A percentile compares a stretch with the other conserved stretches of the same genome.
phyloP scores from a whole-genome alignment of 768 basidiomycete species.

The Pleurotus ostreatus region DNA sequence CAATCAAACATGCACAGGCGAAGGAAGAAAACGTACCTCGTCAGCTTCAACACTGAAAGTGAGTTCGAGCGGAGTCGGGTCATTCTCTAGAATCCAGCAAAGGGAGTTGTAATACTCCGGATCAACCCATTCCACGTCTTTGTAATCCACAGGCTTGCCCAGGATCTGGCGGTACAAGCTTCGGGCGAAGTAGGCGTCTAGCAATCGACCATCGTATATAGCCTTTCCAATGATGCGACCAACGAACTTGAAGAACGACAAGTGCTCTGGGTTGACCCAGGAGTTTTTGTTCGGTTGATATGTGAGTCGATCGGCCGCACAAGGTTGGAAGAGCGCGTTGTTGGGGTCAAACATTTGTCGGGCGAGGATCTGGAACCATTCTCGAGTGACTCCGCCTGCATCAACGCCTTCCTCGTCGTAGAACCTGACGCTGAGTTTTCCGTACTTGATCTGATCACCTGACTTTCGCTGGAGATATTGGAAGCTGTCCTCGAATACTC shows the following conservation, averaged over 20 bases:
- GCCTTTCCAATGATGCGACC: conserved; percentile 98
- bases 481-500: conserved; percentile 98
- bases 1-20: conserved; percentile 6
- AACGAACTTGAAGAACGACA: conserved; percentile 98
- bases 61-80: conserved; percentile 79
- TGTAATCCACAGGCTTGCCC: conserved; percentile 91
- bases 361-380: conserved; percentile 98
- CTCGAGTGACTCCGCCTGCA: conserved; percentile 95
- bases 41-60: conserved; percentile 96
- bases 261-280: conserved; percentile 91
- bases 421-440: conserved; percentile 94
- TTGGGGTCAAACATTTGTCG: conserved; percentile 99
- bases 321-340: conserved; percentile 97
- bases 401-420: conserved; percentile 98
- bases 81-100: conserved; percentile 98
- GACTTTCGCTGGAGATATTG: conserved; percentile 83
- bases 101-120: conserved; percentile 98
- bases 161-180: conserved; percentile 95
- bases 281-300: conserved; percentile 96
- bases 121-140: conserved; percentile 96
- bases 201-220: conserved; percentile 91
- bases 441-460: conserved; percentile 96
- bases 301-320: conserved; percentile 89
- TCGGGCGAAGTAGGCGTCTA: conserved; percentile 97
- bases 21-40: conserved; percentile 52